Evolutionary conservation across 2,329 filamentous ascomycete genomes (phyloP), one percentile per base, ranked within the genome.

Genomic region (Cadophora luteo-olivacea): DNA sequence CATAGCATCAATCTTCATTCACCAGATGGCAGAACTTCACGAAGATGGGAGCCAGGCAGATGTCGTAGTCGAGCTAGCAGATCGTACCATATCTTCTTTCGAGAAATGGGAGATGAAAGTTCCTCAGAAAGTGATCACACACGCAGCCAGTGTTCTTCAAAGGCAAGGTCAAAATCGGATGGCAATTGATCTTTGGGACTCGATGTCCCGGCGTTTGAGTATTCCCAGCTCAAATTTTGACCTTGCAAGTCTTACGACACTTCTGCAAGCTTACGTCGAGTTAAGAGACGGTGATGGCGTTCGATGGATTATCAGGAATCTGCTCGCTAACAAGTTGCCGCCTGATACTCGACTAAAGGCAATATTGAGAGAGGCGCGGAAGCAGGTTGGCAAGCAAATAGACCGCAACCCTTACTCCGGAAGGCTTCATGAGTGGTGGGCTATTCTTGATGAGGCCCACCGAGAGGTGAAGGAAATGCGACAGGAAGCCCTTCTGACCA

Each of bases 111-210:
- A 71, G 0, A 63, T 76, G n/a, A 61, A 58, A 3, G 55, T 78
- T 9, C 68, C 75, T 36, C 62, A 68, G 22, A 12, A 22, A 29
- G 68, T 77, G 7, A 66, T 77, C 4, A 77, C 75, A 16, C 73
- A 77, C 29, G 70, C 73, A 2, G 70, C 73, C 11, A 75, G 71
- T 45, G 65, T 72, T 36, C 72, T 79, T 14, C 70, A 74, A 12
- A 69, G 61, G 32, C 65, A 64, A 19, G 69, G 72, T 2, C 41
- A 65, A 5, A 68, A 68, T 55, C 64, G 58, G 6, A 51, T 69
- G n/a, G 76, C 75, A n/a, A 61, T 77, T 32, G 68, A 74, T 24
- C 71, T 78, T 19, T 79, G 75, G 77, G 67, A 69, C 7, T 68
- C 69, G 29, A 69, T 76, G 60, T 74, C 73, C 52, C 52, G 55